These are phyloP conservation scores for Nevesoporus exiguus DNA, from an alignment of 768 basidiomycete genomes.

Conservation along the genomic window DNA sequence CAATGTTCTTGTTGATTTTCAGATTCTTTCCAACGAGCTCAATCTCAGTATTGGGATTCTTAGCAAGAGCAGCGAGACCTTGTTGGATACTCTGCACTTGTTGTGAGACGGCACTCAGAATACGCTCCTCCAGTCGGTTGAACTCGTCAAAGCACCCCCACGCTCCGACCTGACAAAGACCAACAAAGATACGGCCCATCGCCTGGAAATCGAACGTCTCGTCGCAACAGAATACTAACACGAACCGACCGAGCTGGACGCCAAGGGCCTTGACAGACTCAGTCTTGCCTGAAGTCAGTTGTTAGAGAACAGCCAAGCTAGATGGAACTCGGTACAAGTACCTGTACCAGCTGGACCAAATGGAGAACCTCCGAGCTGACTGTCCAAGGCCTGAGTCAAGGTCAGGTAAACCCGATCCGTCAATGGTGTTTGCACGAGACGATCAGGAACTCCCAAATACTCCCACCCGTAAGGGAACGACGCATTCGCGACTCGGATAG, in stretches of 20 bases:
- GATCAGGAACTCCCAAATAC: conserved; percentile 94
- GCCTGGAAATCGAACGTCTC: conserved; percentile 99
- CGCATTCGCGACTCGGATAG: conserved; percentile 85
- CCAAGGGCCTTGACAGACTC: conserved; percentile 99
- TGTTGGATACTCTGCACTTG: conserved; percentile 99
- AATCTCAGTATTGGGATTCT: conserved; percentile 86
- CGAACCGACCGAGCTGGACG: conserved; percentile 95
- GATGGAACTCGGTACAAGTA: conserved; percentile 26
- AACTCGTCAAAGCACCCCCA: conserved; percentile 99
- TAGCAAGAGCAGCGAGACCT: conserved; percentile 77
- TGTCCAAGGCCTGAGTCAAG: conserved; percentile 91
- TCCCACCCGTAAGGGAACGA: conserved; percentile 98
- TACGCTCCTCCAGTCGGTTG: conserved; percentile 97
- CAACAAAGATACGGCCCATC: conserved; percentile 99
- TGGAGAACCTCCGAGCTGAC: conserved; percentile 93
- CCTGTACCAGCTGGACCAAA: conserved; percentile 99
- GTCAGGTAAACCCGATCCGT: conserved; percentile 98
- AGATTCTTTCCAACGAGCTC: conserved; percentile 94
- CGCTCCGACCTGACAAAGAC: conserved; percentile 97
- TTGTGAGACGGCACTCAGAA: conserved; percentile 96
- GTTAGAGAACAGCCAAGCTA: background rate
- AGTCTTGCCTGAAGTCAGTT: conserved; percentile 71
- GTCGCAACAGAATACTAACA: conserved; percentile 99
- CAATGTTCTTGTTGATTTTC: conserved; percentile 92
- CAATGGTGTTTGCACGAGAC: conserved; percentile 95